Base-by-base conservation (phyloP, 2,329 filamentous ascomycete genomes). In the Bipolaris oryzae region DNA sequence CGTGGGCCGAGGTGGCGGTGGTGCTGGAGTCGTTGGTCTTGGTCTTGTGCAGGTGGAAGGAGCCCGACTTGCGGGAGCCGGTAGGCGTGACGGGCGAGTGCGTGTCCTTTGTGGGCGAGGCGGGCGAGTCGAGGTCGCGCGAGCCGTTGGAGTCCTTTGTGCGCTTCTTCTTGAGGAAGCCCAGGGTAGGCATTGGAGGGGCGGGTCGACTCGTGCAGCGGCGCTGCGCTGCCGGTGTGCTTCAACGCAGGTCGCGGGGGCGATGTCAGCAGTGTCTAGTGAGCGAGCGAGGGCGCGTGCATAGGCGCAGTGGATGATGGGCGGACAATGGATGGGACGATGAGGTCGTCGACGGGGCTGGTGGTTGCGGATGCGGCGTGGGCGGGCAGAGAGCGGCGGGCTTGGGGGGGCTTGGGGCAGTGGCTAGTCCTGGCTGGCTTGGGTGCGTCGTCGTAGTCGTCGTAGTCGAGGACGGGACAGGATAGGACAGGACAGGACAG, bases 131-230 rank as follows among this genome's bases (percentile, higher is more conserved):
- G 75, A 84, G 78, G 77, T 87, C 84, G 74, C 81, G 83, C 76
- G 77, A 78, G 63, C 82, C 80, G 68, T 80, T 77, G 71, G 87
- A 90, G 82, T 97, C 92, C 87, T 92, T 96, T 81, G 92, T 96
- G 86, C 92, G 89, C 86, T 96, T 96, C 87, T 96, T 98, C 86
- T 97, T 97, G 77, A 98, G 87, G 76, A 97, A 92, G 79, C 92
- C 92, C 83, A 97, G 86, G 79, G 87, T 91, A 88, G 93, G 95
- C 95, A 99, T 98, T 78, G 72, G 69, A 64, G 72, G 73, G 70
- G 60, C 66, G 56, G 61, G 44, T 53, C 16, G 50, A 53, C 60
- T 52, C 50, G 55, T 52, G 61, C 60, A 56, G 55, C 54, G 56
- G 62, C 60, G 62, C 44, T 62, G 66, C 65, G 59, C 66, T 60